phyloP scores from a whole-genome alignment of 2,329 filamentous ascomycete species.

The Sclerotinia minor region DNA sequence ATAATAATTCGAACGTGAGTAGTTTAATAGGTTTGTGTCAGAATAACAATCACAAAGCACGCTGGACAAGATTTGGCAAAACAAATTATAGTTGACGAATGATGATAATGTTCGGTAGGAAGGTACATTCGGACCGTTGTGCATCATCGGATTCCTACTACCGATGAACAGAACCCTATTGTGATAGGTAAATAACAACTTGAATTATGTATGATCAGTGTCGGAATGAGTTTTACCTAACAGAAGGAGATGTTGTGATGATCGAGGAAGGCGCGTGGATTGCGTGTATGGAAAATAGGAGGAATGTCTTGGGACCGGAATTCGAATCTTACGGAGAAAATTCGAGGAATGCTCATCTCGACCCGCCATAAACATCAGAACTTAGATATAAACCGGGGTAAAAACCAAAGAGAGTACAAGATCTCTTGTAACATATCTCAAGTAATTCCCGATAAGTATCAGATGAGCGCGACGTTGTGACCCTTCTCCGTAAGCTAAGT shows the following conservation, averaged over 20 bases:
- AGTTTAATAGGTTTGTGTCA: conserved; percentile 8
- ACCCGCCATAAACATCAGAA: neutral
- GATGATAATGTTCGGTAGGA: conserved; percentile 13
- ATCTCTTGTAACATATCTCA: neutral
- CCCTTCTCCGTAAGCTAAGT: neutral
- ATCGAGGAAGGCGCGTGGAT: neutral
- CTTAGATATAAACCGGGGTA: neutral
- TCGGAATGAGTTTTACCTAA: neutral
- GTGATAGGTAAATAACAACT: neutral
- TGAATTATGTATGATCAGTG: neutral
- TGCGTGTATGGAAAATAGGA: conserved; percentile 10
- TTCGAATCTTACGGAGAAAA: neutral
- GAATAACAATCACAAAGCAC: conserved; percentile 5
- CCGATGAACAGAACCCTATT: neutral
- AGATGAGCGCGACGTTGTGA: conserved; percentile 16
- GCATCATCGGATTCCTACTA: conserved; percentile 16
- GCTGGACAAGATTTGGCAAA: neutral
- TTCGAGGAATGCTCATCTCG: conserved; percentile 4
- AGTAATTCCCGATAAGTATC: neutral
- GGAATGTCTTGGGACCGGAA: conserved; percentile 6
- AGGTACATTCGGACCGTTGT: conserved; percentile 18
- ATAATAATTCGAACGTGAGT: conserved; percentile 15
- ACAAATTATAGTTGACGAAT: conserved; percentile 13
- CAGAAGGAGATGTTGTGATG: neutral
- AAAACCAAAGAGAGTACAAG: neutral